Conservation (phyloP, 306 rosid genomes). For the Sophora flavescens region DNA sequence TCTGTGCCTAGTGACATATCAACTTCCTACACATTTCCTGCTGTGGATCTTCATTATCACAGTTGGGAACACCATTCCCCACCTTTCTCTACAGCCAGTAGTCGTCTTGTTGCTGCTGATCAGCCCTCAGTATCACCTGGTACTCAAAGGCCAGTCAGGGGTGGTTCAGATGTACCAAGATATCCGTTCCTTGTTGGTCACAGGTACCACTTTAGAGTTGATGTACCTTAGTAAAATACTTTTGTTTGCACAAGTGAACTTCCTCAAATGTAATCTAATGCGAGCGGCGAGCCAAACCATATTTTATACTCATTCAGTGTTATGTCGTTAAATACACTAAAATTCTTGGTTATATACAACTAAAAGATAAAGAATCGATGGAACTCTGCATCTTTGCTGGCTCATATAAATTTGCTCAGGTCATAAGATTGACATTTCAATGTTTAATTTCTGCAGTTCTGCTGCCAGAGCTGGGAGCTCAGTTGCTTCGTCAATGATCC, state of each 20-base stretch:
- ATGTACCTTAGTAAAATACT: background rate
- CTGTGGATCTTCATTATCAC: slow-evolving; percentile 87
- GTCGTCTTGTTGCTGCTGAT: slow-evolving; percentile 70
- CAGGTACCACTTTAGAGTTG: slow-evolving; percentile 63
- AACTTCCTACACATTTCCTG: slow-evolving; percentile 85
- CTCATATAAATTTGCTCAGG: slow-evolving; percentile 21
- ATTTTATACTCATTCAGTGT: slow-evolving; percentile 9
- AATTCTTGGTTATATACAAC: slow-evolving; percentile 3
- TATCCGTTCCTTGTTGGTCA: slow-evolving; percentile 87
- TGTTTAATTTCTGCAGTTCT: slow-evolving; percentile 65
- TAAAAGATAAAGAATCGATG: slow-evolving; percentile 1
- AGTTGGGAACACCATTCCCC: slow-evolving; percentile 92
- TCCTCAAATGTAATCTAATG: slow-evolving; percentile 16
- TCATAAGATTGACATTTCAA: slow-evolving; percentile 37
- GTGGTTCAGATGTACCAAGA: slow-evolving; percentile 73
- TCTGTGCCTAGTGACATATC: slow-evolving; percentile 81
- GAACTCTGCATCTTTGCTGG: background rate
- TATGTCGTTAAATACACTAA: background rate
- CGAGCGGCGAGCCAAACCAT: slow-evolving; percentile 7
- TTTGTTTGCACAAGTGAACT: background rate
- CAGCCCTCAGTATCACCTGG: slow-evolving; percentile 71
- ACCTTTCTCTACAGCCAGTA: slow-evolving; percentile 74
- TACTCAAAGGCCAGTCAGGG: slow-evolving; percentile 80
- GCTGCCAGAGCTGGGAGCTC: slow-evolving; percentile 90
- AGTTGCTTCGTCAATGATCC: slow-evolving; percentile 84